Evolutionary conservation across 176 grass and related monocot species (phyloP).

Genomic region (Avena eriantha): DNA sequence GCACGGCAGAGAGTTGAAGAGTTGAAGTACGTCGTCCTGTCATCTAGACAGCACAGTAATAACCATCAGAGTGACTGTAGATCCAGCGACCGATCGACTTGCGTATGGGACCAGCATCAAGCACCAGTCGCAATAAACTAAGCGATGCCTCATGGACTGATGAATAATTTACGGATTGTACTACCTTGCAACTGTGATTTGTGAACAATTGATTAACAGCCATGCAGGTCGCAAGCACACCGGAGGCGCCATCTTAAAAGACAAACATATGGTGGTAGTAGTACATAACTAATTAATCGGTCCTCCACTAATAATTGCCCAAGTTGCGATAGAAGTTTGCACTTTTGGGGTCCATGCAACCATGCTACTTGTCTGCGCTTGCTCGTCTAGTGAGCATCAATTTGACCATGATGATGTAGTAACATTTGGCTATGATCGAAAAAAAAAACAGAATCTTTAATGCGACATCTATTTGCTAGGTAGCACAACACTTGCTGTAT

Average conservation of each 20-base stretch:
- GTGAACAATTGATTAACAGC: not conserved
- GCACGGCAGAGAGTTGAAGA: not conserved
- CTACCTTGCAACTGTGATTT: not conserved
- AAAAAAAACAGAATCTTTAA: not conserved
- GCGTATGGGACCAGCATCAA: not conserved
- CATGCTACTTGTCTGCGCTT: not conserved
- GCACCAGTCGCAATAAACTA: too few relatives aligned
- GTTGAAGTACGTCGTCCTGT: not conserved
- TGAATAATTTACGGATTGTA: too few relatives aligned
- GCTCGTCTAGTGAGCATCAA: not conserved
- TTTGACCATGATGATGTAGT: not conserved
- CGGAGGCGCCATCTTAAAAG: not conserved
- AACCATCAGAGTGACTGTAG: not conserved
- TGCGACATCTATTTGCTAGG: too few relatives aligned
- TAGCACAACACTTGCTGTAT: too few relatives aligned
- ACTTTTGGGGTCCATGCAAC: not conserved
- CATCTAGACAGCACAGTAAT: not conserved
- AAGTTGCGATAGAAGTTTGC: not conserved
- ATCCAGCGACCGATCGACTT: not conserved
- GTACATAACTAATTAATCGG: slow-evolving; percentile 5
- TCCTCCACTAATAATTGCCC: slow-evolving; percentile 4
- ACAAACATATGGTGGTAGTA: not conserved
- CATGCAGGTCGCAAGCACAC: not conserved
- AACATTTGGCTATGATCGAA: not conserved
- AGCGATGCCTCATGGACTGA: too few relatives aligned